Evolutionary conservation across 345 rosid species (phyloP).

Genomic region (Pseudoturritis turrita): DNA sequence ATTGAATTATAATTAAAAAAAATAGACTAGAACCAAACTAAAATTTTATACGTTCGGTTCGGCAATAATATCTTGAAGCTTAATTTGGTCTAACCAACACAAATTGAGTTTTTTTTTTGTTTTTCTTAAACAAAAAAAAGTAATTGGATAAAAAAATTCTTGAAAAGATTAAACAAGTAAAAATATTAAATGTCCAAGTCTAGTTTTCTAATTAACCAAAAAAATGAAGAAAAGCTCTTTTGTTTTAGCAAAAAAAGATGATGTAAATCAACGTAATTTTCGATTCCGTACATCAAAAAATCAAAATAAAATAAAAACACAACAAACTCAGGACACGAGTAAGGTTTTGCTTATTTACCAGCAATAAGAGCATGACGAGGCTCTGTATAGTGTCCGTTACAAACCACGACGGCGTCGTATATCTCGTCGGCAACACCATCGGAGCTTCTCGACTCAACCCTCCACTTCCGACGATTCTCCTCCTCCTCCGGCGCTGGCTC

Average conservation of each 20-base stretch:
- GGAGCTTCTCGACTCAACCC: conserved; percentile 39
- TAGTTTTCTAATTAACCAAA: not conserved
- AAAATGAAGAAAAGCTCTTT: not conserved
- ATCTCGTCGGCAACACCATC: conserved; percentile 31
- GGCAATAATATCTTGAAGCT: not conserved
- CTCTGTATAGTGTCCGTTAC: conserved; percentile 70
- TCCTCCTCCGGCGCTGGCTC: conserved; percentile 7
- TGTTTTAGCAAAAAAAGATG: not conserved
- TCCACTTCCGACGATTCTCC: conserved; percentile 47
- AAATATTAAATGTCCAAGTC: not conserved
- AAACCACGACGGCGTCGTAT: conserved; percentile 69
- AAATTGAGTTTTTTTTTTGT: too few relatives aligned
- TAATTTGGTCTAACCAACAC: not conserved
- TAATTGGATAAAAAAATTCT: not conserved
- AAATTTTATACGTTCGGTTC: too few relatives aligned
- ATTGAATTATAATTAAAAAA: not conserved
- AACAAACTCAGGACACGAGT: conserved; percentile 4
- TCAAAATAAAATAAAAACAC: not conserved
- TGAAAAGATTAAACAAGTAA: too few relatives aligned
- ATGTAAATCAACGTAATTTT: not conserved
- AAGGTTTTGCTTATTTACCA: conserved; percentile 35
- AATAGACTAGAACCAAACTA: not conserved
- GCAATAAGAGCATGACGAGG: conserved; percentile 65
- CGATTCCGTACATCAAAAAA: not conserved
- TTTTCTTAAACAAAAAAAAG: too few relatives aligned